Percentiles rank a stretch among this genome's conserved stretches.
Conservation (phyloP, 495 filamentous ascomycete genomes). For the Penicillium canariense region DNA sequence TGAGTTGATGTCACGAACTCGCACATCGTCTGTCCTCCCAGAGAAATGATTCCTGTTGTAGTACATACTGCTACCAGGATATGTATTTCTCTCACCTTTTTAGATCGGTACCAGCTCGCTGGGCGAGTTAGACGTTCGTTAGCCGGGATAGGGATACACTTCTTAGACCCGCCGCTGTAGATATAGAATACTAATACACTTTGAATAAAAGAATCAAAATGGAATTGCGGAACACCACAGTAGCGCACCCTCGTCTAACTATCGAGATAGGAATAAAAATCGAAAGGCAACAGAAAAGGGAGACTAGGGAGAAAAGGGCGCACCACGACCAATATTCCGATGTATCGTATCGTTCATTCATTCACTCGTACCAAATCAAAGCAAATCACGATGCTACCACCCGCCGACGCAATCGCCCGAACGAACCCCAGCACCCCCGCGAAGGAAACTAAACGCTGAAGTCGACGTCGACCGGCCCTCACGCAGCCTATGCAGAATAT, state of each 20-base stretch:
- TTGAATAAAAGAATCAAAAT: background rate
- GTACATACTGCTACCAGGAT: background rate
- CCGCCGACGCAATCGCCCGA: background rate
- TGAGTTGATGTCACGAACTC: background rate
- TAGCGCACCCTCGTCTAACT: background rate
- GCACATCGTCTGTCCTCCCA: background rate
- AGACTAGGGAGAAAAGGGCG: background rate
- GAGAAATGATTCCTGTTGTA: background rate
- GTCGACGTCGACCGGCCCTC: background rate
- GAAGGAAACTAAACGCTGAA: background rate
- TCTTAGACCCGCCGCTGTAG: background rate
- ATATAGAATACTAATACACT: background rate
- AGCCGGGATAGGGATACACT: background rate
- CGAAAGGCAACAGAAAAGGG: background rate
- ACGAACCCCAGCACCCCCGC: background rate
- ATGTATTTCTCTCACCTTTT: background rate
- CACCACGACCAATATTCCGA: constrained; percentile 3
- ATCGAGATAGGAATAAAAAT: background rate
- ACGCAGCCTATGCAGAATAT: background rate
- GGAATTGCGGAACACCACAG: background rate
- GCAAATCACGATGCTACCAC: constrained; percentile 8
- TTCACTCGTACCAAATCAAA: constrained; percentile 38
- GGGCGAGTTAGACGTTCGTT: background rate
- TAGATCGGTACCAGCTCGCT: background rate
- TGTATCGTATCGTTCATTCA: constrained; percentile 40